Base-by-base conservation (phyloP, 108 stramenopile genomes). In the Conticribra weissflogii region DNA sequence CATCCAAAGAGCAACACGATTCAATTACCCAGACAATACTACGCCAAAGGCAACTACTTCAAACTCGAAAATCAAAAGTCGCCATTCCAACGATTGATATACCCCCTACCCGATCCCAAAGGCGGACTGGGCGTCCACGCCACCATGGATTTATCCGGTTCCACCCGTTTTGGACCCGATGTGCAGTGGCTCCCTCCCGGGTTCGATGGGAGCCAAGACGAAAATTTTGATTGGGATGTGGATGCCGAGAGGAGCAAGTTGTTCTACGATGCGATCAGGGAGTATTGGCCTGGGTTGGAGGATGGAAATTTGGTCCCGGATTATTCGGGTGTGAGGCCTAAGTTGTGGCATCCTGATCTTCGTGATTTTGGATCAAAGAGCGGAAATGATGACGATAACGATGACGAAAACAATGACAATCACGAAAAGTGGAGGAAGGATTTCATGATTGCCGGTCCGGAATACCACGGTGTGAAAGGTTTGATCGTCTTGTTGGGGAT, bases 71-170 rank as follows among this genome's bases (percentile, higher is more conserved):
- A 82, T 41, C 77, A 72, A 41, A 69, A 61, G 29, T 53, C 72
- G 7, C 91, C 91, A 33, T 95, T 95, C 83, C 57, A 50, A 46
- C 83, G 84, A 18, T 80, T 95, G 53, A 73, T 95, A 41, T 95
- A 95, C 74, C 94, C 94, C 17, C 68, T 92, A 0, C 94, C 94
- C 3, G 90, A 90, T 62, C 78, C 83, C 21, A 52, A 44, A 22
- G 94, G 90, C 53, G 90, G 93, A 12, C 66, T 95, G 24, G 94
- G 94, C 24, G 83, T 95, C 0, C 94, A 95, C 85, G 91, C 94
- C 9, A 95, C 91, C 18, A 71, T 95, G 21, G 94, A 95, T 69
- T 70, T 82, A 67, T 61, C 59, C 22, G 85, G 85, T 16, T 58
- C 75, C 8, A 78, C 82, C 58, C 85, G 84, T 54, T 95, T 95